Percentiles rank a stretch among this genome's conserved stretches.
phyloP scores from a whole-genome alignment of 805 yeast genomes.

The Wickerhamiella australiensis region DNA sequence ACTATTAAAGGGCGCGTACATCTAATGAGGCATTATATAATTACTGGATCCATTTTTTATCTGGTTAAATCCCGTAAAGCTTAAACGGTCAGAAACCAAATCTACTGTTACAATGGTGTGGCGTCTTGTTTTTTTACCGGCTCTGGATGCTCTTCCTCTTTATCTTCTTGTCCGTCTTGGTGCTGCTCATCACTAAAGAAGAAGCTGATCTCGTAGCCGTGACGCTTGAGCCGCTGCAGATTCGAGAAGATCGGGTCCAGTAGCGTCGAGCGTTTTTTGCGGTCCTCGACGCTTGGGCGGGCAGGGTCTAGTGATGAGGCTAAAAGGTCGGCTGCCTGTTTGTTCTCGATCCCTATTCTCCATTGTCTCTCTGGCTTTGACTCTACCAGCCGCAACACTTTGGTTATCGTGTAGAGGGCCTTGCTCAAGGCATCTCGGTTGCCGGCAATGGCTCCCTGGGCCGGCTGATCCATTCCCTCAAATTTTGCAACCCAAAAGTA shows the following conservation, averaged over 20 bases:
- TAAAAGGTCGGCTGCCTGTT: conserved; percentile 1
- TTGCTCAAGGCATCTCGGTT: conserved; percentile 6
- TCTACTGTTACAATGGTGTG: too few relatives aligned
- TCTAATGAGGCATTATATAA: not conserved
- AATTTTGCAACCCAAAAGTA: not conserved
- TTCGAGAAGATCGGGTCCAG: conserved; percentile 11
- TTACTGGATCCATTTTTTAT: not conserved
- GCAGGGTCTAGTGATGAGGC: not conserved
- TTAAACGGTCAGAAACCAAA: too few relatives aligned
- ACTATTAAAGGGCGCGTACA: not conserved
- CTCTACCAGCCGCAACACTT: conserved; percentile 12
- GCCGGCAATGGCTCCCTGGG: not conserved
- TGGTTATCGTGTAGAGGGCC: conserved; percentile 5
- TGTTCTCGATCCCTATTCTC: conserved; percentile 5
- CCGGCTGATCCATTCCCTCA: not conserved
- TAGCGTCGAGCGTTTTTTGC: conserved; percentile 5
- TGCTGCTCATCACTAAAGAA: not conserved
- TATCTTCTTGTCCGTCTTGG: not conserved
- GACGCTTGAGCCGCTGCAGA: conserved; percentile 12
- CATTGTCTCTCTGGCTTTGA: conserved; percentile 10
- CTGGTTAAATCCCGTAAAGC: too few relatives aligned
- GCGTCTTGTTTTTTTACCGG: not conserved
- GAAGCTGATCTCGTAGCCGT: conserved; percentile 13
- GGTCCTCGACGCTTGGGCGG: not conserved
- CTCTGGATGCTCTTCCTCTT: not conserved